Evolutionary conservation across 805 yeast genomes (phyloP), one percentile per base, ranked within the genome.

Genomic region (Candida sakaeoensis): DNA sequence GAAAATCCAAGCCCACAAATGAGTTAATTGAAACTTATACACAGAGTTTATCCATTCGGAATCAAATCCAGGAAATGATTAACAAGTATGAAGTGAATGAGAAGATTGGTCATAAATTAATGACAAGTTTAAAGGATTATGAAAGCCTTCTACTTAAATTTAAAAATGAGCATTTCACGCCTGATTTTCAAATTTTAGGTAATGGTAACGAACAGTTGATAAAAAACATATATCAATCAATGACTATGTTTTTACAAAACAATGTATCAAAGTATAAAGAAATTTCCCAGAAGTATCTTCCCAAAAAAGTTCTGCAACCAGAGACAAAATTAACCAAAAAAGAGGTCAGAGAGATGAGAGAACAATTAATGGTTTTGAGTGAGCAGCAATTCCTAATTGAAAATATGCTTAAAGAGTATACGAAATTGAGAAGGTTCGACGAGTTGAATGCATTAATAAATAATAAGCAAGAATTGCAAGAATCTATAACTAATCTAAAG

Each of bases 321-420:
- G 33, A 28, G 36, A 34, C 23, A 46, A 37, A 28, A 8, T 51
- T 74, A 2, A 70, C 80, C 4, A 71, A 75, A 50, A 63, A 59
- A 37, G 74, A 80, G 46, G 74, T 84, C 8, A 69, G 89, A 31
- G 71, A 71, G 36, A 61, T 70, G 19, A 62, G 93, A 33, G 91
- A 88, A 48, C 82, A 83, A 47, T 61, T 90, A 42, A 85, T 90
- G 83, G 96, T 91, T 8, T 61, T 88, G 53, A 82, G 82, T 44
- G 98, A 90, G 55, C 98, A 90, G 52, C 70, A 72, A 49, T 90
- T 76, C 49, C 60, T 91, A 44, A 80, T 91, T 2, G 76, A 78
- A 42, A 71, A 77, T 12, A 76, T 82, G 75, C 73, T 85, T 19
- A 68, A 70, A 2, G 77, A 72, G 10, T 77, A 82, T 26, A 85